Evolutionary conservation across 192 early-diverging fungal genomes (phyloP), one percentile per base, ranked within the genome.

Genomic region (Nowakowskiella sp.): DNA sequence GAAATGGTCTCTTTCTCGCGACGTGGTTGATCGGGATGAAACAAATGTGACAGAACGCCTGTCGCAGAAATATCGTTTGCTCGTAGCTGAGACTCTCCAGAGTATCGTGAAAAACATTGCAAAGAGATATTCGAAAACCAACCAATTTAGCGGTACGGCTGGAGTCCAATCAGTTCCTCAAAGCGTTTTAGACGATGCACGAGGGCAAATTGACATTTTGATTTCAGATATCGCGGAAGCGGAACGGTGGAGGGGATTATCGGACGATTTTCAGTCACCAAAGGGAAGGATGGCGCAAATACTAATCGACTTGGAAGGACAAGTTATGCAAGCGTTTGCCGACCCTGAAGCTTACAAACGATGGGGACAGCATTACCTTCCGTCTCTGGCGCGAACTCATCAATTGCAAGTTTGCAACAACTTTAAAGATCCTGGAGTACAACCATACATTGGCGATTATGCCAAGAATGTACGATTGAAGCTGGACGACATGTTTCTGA

Each of bases 341-440:
- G 4, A 36, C 6, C 4, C 42, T 16, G 55, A 48, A n/a, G n/a
- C n/a, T 31, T 65, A 54, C 48, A 10, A 51, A 36, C 53, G 36
- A 9, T 68, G 66, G 66, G 66, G 66, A 10, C 46, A 42, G 44
- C 66, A 68, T 34, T 68, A 66, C 51, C 53, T 68, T 26, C 42
- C 44, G 26, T 53, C 47, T 31, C 47, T 68, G 19, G 23, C 28
- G n/a, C 44, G 44, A 21, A 62, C 66, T 23, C 66, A 68, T 39
- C 56, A 24, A 28, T 42, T 66, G 2, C 39, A 66, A 48, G 36
- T 46, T 21, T 67, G 65, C 49, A 60, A 57, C 57, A 68, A 68
- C 47, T 68, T 68, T 58, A 68, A 68, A 49, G 66, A 68, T 44
- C 62, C 61, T 5, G 66, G 66, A 1, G 56, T 68, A 6, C 66